Evolutionary conservation across 2,329 filamentous ascomycete species (phyloP), one percentile per base, ranked within the genome.

Genomic region (Monilinia laxa): DNA sequence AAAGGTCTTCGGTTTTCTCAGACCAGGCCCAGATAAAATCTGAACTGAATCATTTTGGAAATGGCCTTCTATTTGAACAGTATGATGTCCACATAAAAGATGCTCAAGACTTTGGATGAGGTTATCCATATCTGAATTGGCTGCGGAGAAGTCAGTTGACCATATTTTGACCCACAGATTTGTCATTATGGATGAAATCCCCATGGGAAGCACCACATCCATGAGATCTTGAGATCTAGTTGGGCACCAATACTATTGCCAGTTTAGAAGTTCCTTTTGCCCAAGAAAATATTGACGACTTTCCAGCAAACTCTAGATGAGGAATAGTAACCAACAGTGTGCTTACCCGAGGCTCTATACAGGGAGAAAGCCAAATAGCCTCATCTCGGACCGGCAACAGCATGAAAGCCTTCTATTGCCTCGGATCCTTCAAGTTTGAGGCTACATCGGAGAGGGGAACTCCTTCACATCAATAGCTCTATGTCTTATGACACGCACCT

Each of bases 341-440:
- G 45, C 20, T 51, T 49, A 52, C 58, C 45, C 58, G 58, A 62
- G 14, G 20, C 38, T 23, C 11, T 25, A 38, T 16, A 62, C 25
- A 2, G 31, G 11, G 11, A 42, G 28, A 51, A 14, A 38, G 45
- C 45, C 58, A 45, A 51, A 62, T 62, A 51, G 51, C 28, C 45
- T 51, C 20, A 62, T 25, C 9, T 52, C 58, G 58, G 45, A 51
- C 45, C 45, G 45, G 45, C 11, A 51, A 25, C 2, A 51, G 45
- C 45, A 45, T 25, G 10, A 14, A 45, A 38, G 31, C 45, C 45
- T 20, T 51, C 23, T 11, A 14, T 25, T 38, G 45, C 38, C 45
- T 62, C 58, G 45, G 58, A 25, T 51, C 45, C 58, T 51, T 38
- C n/a, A 7, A 40, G 10, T 9, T 62, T 51, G 31, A 62, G 20